A percentile compares a stretch with the other conserved stretches of the same genome.
phyloP scores from a whole-genome alignment of 805 yeast species.

The Metschnikowia similis region DNA sequence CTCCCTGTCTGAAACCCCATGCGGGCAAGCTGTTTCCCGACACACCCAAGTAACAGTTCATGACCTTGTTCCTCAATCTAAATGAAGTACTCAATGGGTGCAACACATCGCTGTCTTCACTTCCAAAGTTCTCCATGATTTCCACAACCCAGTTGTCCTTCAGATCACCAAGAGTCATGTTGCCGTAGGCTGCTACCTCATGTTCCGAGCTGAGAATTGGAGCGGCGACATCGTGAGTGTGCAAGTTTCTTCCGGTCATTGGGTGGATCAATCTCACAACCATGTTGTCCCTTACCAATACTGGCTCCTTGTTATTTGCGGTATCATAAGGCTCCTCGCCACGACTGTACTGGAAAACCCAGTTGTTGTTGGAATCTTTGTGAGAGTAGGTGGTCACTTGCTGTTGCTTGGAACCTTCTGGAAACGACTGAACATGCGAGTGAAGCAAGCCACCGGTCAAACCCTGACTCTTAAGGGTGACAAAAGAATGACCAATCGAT shows the following conservation, averaged over 20 bases:
- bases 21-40: conserved; percentile 79
- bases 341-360: conserved; percentile 48
- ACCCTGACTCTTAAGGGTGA: conserved; percentile 41
- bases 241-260: conserved; percentile 60
- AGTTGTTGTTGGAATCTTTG: conserved; percentile 43
- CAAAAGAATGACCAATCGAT: conserved; percentile 45
- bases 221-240: conserved; percentile 63
- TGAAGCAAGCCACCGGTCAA: conserved; percentile 44
- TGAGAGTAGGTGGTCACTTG: conserved; percentile 45
- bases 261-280: conserved; percentile 59
- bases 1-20: conserved; percentile 99
- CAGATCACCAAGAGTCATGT: conserved; percentile 56
- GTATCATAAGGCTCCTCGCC: conserved; percentile 30
- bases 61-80: conserved; percentile 60
- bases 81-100: conserved; percentile 85
- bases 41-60: conserved; percentile 84
- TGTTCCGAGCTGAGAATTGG: conserved; percentile 51
- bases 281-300: conserved; percentile 54
- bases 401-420: conserved; percentile 46
- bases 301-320: conserved; percentile 26
- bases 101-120: conserved; percentile 49
- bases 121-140: conserved; percentile 54
- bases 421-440: conserved; percentile 44
- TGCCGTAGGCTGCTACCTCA: conserved; percentile 76
- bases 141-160: conserved; percentile 79